Evolutionary conservation across 176 grass and related monocot genomes (phyloP), one percentile per base, ranked within the genome.

Genomic region (Musa beccarii): DNA sequence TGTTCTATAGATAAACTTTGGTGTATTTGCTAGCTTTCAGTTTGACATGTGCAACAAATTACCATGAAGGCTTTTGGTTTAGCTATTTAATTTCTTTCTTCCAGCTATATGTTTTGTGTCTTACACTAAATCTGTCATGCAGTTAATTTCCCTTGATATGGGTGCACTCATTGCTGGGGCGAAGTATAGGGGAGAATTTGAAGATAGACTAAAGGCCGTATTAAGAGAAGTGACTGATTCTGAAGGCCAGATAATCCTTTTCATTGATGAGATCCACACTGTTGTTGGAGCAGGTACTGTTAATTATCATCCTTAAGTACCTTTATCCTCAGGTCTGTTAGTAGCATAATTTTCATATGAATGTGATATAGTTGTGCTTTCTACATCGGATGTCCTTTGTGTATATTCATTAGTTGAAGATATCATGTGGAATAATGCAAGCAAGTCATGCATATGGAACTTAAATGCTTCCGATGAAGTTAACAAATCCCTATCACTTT

Each of bases 251-350:
- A 90, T 83, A 24, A 28, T 98, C 78, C 81, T 98, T 73, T 98
- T 98, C 74, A 98, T 98, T 64, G 95, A 98, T 74, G 95, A 98
- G 79, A 98, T 98, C 64, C 95, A 98, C 85, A 98, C 95, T 68
- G 95, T 98, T 67, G 95, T 98, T 34, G 95, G 95, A 70, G 95
- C 95, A 94, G 95, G 95, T 98, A 61, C 16, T 62, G 21, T 20
- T 55, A 21, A 43, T 52, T 82, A 68, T 49, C 78, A 69, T 52
- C 10, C 23, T 73, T 26, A 23, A 13, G 50, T 28, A 55, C 16
- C 21, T 28, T 54, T 24, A 54, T 54, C 52, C 56, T 29, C 15
- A 12, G 34, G 16, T 20, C 51, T 17, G 34, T 51, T 56, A 16
- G 52, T 56, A 17, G 50, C 52, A 73, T 24, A 16, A 16, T 74